phyloP scores from a whole-genome alignment of 2,329 filamentous ascomycete genomes.

The Fusarium transvaalense region DNA sequence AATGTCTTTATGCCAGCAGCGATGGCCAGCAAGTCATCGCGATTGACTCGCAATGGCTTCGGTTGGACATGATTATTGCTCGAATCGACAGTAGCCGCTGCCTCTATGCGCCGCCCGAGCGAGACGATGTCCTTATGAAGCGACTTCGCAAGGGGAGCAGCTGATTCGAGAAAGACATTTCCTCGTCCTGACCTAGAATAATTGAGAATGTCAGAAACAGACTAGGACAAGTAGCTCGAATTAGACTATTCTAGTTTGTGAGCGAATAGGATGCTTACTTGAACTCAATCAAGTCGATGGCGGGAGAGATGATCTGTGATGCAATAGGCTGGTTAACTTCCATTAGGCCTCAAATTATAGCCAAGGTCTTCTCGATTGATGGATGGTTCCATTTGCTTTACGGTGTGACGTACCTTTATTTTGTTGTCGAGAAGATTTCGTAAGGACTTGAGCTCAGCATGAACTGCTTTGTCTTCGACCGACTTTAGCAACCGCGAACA shows the following conservation, averaged over 20 bases:
- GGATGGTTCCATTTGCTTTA: not conserved
- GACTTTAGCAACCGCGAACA: constrained; percentile 82
- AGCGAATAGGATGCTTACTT: constrained; percentile 66
- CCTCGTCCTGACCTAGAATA: constrained; percentile 62
- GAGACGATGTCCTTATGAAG: constrained; percentile 86
- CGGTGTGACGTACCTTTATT: constrained; percentile 73
- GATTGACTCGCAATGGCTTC: constrained; percentile 58
- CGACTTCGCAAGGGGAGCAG: constrained; percentile 83
- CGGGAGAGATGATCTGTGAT: constrained; percentile 82
- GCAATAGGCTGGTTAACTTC: constrained; percentile 18
- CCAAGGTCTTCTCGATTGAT: not conserved
- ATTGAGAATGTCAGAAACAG: constrained; percentile 15
- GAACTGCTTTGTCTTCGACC: constrained; percentile 77
- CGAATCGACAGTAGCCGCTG: constrained; percentile 71
- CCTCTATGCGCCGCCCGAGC: constrained; percentile 80
- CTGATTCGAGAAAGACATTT: constrained; percentile 79
- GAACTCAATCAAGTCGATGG: constrained; percentile 92
- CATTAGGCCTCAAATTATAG: not conserved
- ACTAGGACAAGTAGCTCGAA: constrained; percentile 13
- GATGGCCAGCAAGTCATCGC: constrained; percentile 76
- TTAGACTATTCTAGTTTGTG: constrained; percentile 19
- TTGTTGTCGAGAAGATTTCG: constrained; percentile 85
- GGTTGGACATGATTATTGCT: constrained; percentile 53
- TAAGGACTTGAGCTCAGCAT: constrained; percentile 75
- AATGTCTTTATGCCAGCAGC: constrained; percentile 81